Conservation (phyloP, 78 protist genomes). For the Cavenderia fasciculata region DNA sequence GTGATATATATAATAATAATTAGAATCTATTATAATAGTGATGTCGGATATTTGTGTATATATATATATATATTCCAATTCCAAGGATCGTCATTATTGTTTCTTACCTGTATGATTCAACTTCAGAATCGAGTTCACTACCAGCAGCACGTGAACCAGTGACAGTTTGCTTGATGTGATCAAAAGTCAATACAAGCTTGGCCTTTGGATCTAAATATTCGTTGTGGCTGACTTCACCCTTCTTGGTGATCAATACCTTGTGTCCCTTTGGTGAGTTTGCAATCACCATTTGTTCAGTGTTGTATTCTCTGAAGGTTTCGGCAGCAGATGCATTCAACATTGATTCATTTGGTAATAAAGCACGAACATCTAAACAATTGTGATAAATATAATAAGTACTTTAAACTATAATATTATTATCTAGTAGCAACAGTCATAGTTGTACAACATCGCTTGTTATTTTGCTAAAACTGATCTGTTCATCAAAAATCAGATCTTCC, state of each 20-base stretch:
- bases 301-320: constrained; percentile 77
- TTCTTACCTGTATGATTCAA: constrained; percentile 28
- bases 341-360: constrained; percentile 74
- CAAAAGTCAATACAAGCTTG: constrained; percentile 60
- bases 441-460: background rate
- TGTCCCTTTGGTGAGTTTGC: constrained; percentile 48
- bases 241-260: constrained; percentile 73
- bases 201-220: constrained; percentile 76
- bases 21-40: no score
- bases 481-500: background rate
- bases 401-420: no score
- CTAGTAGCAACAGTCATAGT: no score
- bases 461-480: background rate
- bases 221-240: constrained; percentile 61
- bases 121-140: constrained; percentile 59
- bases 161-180: constrained; percentile 80
- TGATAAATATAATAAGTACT: background rate
- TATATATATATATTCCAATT: no score
- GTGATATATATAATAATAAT: no score
- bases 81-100: background rate
- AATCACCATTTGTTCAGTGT: constrained; percentile 72
- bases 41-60: no score
- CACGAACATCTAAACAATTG: constrained; percentile 58
- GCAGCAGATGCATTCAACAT: constrained; percentile 76
- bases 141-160: constrained; percentile 46